phyloP scores from a whole-genome alignment of 306 rosid species.

The Sicyos baderoa region DNA sequence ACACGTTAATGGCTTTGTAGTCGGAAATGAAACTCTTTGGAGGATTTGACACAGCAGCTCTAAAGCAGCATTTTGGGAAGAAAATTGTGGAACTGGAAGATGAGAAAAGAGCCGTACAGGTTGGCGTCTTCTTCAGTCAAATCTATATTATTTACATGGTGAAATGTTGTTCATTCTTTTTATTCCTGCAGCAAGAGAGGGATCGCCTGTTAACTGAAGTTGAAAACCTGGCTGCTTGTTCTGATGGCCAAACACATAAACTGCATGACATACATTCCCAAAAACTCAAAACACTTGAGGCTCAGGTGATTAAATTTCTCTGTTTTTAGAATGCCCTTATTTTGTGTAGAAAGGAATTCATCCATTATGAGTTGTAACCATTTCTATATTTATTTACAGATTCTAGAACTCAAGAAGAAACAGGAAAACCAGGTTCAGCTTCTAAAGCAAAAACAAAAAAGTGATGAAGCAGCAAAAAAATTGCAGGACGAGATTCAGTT shows the following conservation, averaged over 20 bases:
- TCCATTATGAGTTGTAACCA: background rate
- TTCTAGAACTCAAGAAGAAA: conserved; percentile 89
- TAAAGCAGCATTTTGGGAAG: conserved; percentile 96
- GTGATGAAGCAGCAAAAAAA: conserved; percentile 95
- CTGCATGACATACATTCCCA: conserved; percentile 85
- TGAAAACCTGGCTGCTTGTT: conserved; percentile 86
- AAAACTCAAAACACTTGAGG: conserved; percentile 81
- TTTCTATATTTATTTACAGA: conserved; percentile 36
- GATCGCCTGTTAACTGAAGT: conserved; percentile 90
- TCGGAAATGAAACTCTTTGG: conserved; percentile 93
- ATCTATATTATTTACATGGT: conserved; percentile 21
- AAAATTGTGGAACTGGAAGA: conserved; percentile 88
- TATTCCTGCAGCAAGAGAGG: conserved; percentile 68
- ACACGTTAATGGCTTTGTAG: conserved; percentile 29
- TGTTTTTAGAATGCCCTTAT: conserved; percentile 7
- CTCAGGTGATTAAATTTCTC: conserved; percentile 49
- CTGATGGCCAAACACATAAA: conserved; percentile 95
- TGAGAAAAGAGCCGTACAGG: conserved; percentile 93
- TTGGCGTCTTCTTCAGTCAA: conserved; percentile 27
- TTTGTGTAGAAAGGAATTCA: conserved; percentile 9
- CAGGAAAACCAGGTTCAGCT: conserved; percentile 98
- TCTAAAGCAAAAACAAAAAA: conserved; percentile 94
- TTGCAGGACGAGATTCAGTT: conserved; percentile 96
- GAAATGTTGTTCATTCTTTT: conserved; percentile 26
- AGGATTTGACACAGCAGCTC: conserved; percentile 60